A percentile compares a stretch with the other conserved stretches of the same genome.
Evolutionary conservation across 2,329 filamentous ascomycete species (phyloP).

Genomic region (Didymellaceae sp.): DNA sequence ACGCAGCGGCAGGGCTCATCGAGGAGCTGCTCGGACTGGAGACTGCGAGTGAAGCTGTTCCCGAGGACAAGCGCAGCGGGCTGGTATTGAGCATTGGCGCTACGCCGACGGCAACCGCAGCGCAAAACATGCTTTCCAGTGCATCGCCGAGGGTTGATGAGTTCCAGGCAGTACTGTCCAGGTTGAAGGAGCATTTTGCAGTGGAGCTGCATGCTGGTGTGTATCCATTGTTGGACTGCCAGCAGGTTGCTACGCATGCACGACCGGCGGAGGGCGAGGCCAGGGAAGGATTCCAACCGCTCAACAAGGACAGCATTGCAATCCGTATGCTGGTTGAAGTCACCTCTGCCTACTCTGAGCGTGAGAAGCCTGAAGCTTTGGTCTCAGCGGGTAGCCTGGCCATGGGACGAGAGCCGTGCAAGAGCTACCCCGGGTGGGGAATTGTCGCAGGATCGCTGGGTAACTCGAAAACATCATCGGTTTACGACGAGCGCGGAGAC

Average conservation of each 20-base stretch:
- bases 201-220: constrained; percentile 79
- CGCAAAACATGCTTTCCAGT: constrained; percentile 63
- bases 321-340: constrained; percentile 76
- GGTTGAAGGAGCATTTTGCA: constrained; percentile 38
- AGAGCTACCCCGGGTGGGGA: constrained; percentile 74
- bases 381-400: constrained; percentile 73
- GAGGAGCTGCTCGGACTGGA: constrained; percentile 65
- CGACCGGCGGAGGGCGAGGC: constrained; percentile 45
- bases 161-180: constrained; percentile 52
- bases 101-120: constrained; percentile 73
- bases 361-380: constrained; percentile 65
- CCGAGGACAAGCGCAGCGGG: constrained; percentile 36
- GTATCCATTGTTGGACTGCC: constrained; percentile 77
- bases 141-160: constrained; percentile 47
- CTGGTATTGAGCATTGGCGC: constrained; percentile 74
- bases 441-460: constrained; percentile 67
- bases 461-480: constrained; percentile 24
- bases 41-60: constrained; percentile 53
- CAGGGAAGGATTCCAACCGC: constrained; percentile 33
- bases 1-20: constrained; percentile 66
- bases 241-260: constrained; percentile 77
- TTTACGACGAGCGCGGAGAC: constrained; percentile 36
- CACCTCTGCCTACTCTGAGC: constrained; percentile 66
- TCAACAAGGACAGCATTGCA: constrained; percentile 65
- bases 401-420: constrained; percentile 75